These are phyloP conservation scores for Lactifluus hygrophoroides DNA, from an alignment of 768 basidiomycete genomes.

Conservation along the genomic window DNA sequence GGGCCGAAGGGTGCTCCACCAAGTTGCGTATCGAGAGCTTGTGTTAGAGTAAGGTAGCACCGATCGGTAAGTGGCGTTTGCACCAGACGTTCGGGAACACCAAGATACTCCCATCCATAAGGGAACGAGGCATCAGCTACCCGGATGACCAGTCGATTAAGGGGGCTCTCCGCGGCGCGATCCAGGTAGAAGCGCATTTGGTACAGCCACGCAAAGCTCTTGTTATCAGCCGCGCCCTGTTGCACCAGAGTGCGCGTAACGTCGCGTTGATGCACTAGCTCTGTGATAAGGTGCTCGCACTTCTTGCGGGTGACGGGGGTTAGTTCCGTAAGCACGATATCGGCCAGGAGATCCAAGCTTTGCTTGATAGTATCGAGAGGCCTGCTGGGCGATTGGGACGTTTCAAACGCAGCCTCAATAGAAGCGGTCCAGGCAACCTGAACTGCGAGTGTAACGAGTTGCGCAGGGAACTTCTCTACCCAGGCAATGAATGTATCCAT, in stretches of 20 bases:
- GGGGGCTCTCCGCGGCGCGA: conserved; percentile 54
- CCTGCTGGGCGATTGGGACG: conserved; percentile 44
- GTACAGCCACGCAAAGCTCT: conserved; percentile 86
- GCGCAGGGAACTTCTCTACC: conserved; percentile 93
- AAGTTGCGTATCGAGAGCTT: conserved; percentile 89
- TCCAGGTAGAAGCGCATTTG: conserved; percentile 99
- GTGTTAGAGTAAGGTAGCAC: conserved; percentile 93
- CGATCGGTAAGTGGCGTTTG: conserved; percentile 97
- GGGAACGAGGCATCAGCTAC: conserved; percentile 90
- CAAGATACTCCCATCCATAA: conserved; percentile 98
- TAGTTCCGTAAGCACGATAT: conserved; percentile 89
- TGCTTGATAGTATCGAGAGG: conserved; percentile 70
- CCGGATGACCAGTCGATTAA: conserved; percentile 72
- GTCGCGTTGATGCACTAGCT: conserved; percentile 96
- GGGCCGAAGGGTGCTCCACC: conserved; percentile 98
- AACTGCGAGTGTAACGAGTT: conserved; percentile 90
- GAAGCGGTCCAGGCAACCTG: conserved; percentile 92
- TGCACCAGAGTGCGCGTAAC: conserved; percentile 76
- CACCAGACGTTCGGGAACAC: conserved; percentile 92
- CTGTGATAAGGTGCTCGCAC: conserved; percentile 97
- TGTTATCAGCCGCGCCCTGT: conserved; percentile 52
- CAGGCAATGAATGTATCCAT: conserved; percentile 71
- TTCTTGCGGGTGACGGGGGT: conserved; percentile 88
- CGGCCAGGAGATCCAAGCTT: conserved; percentile 90
- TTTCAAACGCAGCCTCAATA: conserved; percentile 64